Conservation (phyloP, 2,329 filamentous ascomycete species). For the Scleromitrula shiraiana region DNA sequence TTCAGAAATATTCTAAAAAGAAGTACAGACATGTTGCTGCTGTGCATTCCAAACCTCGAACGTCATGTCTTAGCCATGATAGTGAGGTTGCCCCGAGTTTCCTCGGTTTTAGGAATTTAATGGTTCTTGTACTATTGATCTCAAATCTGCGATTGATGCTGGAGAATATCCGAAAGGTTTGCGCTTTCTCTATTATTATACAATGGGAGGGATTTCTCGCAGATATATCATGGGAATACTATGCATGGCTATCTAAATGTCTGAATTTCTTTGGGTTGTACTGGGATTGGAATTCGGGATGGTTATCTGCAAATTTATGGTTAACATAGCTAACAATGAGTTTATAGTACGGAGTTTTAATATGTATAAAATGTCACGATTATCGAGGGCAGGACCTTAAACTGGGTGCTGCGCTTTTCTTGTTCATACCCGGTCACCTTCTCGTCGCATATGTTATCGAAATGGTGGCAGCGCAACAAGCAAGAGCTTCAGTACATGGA, state of each 20-base stretch:
- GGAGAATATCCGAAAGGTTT: conserved; percentile 52
- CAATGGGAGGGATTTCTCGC: too few relatives aligned
- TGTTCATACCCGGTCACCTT: conserved; percentile 83
- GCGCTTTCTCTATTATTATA: not conserved
- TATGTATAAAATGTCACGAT: conserved; percentile 85
- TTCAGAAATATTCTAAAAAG: conserved; percentile 33
- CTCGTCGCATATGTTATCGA: conserved; percentile 89
- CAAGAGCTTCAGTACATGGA: conserved; percentile 57
- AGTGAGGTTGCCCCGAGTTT: conserved; percentile 69
- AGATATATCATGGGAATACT: not conserved
- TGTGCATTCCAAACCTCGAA: conserved; percentile 62
- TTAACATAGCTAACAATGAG: conserved; percentile 13
- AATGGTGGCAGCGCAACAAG: conserved; percentile 70
- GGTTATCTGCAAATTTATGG: not conserved
- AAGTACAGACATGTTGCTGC: conserved; percentile 92
- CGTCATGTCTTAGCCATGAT: conserved; percentile 83
- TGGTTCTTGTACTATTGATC: conserved; percentile 87
- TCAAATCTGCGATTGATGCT: conserved; percentile 92
- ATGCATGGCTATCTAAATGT: not conserved
- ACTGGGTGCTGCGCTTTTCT: conserved; percentile 70
- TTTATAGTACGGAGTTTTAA: conserved; percentile 74
- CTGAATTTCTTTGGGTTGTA: not conserved
- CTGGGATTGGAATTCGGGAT: too few relatives aligned
- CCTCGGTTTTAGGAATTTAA: conserved; percentile 88
- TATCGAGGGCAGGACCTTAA: conserved; percentile 71